Conservation (phyloP, 345 rosid genomes). For the Syzygium grande region DNA sequence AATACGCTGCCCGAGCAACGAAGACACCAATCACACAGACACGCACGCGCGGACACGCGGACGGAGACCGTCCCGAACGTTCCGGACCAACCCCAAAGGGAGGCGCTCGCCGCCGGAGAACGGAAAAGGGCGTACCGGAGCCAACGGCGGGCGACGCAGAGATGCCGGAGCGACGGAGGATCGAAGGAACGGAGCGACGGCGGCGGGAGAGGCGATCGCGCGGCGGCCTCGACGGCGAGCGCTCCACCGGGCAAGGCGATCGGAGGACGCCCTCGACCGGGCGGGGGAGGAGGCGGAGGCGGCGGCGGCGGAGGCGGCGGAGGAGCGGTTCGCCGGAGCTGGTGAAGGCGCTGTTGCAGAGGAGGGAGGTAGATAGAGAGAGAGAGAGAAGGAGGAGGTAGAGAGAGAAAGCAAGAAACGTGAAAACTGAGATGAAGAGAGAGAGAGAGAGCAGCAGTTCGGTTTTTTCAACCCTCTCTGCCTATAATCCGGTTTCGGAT, state of each 20-base stretch:
- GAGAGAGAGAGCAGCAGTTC: conserved; percentile 1
- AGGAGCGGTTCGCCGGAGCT: neutral
- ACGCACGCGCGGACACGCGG: too few species aligned
- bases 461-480: conserved; percentile 11
- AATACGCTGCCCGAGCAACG: neutral
- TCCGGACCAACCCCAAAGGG: neutral
- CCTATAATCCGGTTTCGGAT: neutral
- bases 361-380: neutral
- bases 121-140: neutral
- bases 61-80: neutral
- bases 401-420: neutral
- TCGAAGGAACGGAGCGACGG: neutral
- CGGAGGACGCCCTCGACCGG: neutral
- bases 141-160: neutral
- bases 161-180: neutral
- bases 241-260: neutral
- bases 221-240: neutral
- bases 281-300: neutral
- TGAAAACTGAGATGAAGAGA: neutral
- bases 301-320: neutral
- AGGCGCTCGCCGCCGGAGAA: neutral
- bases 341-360: neutral
- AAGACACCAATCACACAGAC: neutral
- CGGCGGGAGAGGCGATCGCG: neutral
- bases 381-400: neutral